Percentiles rank a stretch among this genome's conserved stretches.
phyloP scores from a whole-genome alignment of 192 early-diverging fungal genomes.

The Rhizophagus prolifer region DNA sequence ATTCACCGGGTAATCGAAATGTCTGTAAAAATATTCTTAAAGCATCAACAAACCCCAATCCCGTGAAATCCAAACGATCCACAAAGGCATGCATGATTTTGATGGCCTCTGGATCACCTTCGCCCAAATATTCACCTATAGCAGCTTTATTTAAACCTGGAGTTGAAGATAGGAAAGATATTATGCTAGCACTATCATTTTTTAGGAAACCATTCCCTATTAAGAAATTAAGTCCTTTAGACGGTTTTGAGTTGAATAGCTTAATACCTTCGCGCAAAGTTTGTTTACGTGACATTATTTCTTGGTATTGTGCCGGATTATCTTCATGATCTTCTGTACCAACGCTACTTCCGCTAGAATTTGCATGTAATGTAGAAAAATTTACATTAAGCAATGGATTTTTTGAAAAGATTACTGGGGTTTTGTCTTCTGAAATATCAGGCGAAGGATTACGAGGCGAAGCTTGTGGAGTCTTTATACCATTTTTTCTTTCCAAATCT shows the following conservation, averaged over 20 bases:
- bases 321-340: slow-evolving; percentile 55
- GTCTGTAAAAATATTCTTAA: slow-evolving; percentile 82
- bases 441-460: not conserved
- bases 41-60: slow-evolving; percentile 75
- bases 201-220: slow-evolving; percentile 71
- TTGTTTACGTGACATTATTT: slow-evolving; percentile 83
- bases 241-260: slow-evolving; percentile 84
- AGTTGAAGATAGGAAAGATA: slow-evolving; percentile 66
- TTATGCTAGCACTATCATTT: slow-evolving; percentile 72
- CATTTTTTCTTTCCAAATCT: slow-evolving; percentile 36
- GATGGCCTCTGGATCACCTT: slow-evolving; percentile 87
- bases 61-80: slow-evolving; percentile 78
- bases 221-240: slow-evolving; percentile 83
- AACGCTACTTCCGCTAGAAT: slow-evolving; percentile 37
- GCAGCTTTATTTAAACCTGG: slow-evolving; percentile 83
- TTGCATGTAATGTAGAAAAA: slow-evolving; percentile 35
- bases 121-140: slow-evolving; percentile 92
- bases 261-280: slow-evolving; percentile 72
- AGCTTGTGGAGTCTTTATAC: not conserved
- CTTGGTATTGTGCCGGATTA: slow-evolving; percentile 84
- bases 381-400: slow-evolving; percentile 40
- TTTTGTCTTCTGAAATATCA: slow-evolving; percentile 25
- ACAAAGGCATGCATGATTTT: slow-evolving; percentile 94
- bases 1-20: slow-evolving; percentile 90
- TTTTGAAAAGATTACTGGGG: slow-evolving; percentile 47